A percentile compares a stretch with the other conserved stretches of the same genome.
phyloP scores from a whole-genome alignment of 306 rosid species.

The Ziziphus jujuba region DNA sequence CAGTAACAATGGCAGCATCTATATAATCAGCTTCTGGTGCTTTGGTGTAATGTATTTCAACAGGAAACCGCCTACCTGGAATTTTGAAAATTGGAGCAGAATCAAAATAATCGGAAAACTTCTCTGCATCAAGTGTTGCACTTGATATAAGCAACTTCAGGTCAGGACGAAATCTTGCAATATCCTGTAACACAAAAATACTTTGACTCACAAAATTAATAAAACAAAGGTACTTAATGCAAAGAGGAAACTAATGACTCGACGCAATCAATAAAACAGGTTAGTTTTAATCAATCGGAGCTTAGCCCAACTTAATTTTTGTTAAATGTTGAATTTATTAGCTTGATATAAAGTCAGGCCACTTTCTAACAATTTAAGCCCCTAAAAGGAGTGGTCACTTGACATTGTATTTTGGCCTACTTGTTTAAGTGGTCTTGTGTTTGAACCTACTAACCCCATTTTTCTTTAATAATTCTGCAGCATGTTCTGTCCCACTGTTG shows the following conservation, averaged over 20 bases:
- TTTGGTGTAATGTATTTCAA: slow-evolving; percentile 81
- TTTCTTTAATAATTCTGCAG: too few species aligned
- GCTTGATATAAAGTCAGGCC: too few species aligned
- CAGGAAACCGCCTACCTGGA: slow-evolving; percentile 92
- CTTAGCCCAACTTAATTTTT: not conserved
- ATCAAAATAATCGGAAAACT: slow-evolving; percentile 91
- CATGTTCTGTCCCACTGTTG: too few species aligned
- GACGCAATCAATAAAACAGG: not conserved
- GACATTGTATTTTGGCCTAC: too few species aligned
- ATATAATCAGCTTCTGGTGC: slow-evolving; percentile 98
- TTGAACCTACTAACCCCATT: too few species aligned
- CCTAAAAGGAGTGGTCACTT: too few species aligned
- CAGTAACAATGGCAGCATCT: slow-evolving; percentile 92
- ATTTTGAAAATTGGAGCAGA: slow-evolving; percentile 93
- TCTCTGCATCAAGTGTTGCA: slow-evolving; percentile 96
- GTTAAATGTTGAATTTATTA: too few species aligned
- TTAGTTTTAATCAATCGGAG: not conserved
- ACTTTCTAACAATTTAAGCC: too few species aligned
- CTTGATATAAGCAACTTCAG: slow-evolving; percentile 91
- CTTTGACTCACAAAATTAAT: slow-evolving; percentile 8
- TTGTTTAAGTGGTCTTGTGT: too few species aligned
- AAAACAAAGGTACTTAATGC: slow-evolving; percentile 1
- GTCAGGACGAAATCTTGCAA: slow-evolving; percentile 89
- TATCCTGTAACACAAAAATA: slow-evolving; percentile 55
- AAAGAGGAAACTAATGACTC: not conserved